Evolutionary conservation across 2,329 filamentous ascomycete species (phyloP).

Genomic region (Pestalotiopsis sp.): DNA sequence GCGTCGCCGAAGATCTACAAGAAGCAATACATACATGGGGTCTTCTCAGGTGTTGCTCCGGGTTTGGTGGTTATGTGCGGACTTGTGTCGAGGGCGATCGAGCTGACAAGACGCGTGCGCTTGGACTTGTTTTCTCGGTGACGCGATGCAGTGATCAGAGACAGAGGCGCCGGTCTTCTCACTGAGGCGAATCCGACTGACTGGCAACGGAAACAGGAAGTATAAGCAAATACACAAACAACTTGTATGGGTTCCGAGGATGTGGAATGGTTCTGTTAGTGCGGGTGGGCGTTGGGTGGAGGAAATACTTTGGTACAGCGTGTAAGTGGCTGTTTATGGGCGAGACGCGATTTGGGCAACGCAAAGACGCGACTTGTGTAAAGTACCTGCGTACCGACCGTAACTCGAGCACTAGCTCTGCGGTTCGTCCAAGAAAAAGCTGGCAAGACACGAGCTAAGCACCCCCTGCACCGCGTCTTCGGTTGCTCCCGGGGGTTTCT

Average conservation of each 20-base stretch:
- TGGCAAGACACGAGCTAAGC: not conserved
- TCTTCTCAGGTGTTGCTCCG: conserved; percentile 9
- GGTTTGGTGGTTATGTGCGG: not conserved
- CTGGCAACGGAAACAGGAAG: not conserved
- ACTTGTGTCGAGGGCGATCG: not conserved
- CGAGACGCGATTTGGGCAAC: conserved; percentile 3
- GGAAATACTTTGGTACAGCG: conserved; percentile 6
- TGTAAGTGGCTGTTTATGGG: conserved; percentile 10
- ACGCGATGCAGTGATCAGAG: not conserved
- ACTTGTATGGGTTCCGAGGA: not conserved
- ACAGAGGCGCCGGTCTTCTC: not conserved
- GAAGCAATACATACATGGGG: conserved; percentile 33
- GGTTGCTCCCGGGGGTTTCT: not conserved
- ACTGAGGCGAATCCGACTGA: not conserved
- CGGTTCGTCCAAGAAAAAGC: not conserved
- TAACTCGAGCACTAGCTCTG: not conserved
- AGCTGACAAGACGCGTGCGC: not conserved
- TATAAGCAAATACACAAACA: not conserved
- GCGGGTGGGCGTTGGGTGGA: not conserved
- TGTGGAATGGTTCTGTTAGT: conserved; percentile 11
- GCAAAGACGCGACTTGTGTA: conserved; percentile 8
- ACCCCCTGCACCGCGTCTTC: not conserved
- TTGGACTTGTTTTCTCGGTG: not conserved
- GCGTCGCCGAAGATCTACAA: conserved; percentile 33
- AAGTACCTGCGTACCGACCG: not conserved